Evolutionary conservation across 1,139 yeast genomes (phyloP).

Genomic region (Candida smagusa): DNA sequence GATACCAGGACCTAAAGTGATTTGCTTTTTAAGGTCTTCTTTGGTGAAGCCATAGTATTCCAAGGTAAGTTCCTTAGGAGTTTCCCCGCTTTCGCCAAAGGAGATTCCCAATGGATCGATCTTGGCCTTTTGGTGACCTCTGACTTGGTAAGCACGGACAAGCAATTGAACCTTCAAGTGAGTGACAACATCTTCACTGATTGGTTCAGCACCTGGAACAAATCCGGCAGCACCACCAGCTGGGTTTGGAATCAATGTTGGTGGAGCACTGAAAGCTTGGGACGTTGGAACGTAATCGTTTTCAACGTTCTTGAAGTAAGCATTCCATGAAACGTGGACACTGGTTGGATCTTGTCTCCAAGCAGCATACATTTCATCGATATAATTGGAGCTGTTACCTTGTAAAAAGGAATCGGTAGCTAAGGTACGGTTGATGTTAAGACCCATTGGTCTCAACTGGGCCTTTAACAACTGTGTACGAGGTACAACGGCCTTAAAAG

Average conservation of each 20-base stretch:
- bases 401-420: conserved; percentile 72
- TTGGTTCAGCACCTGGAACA: conserved; percentile 47
- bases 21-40: conserved; percentile 76
- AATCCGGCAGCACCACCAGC: conserved; percentile 69
- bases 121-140: conserved; percentile 95
- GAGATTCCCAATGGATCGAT: conserved; percentile 92
- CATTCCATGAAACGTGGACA: conserved; percentile 95
- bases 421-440: conserved; percentile 16
- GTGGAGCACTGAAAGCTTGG: conserved; percentile 85
- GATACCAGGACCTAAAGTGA: conserved; percentile 96
- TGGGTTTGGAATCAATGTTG: conserved; percentile 74
- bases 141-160: conserved; percentile 97
- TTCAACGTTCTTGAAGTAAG: conserved; percentile 89
- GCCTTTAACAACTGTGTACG: conserved; percentile 27
- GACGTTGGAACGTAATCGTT: conserved; percentile 65
- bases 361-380: conserved; percentile 96
- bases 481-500: conserved; percentile 39
- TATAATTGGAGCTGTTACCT: conserved; percentile 83
- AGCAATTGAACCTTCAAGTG: conserved; percentile 94
- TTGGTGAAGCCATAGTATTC: conserved; percentile 91
- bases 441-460: conserved; percentile 8
- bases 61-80: conserved; percentile 84
- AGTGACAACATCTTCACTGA: conserved; percentile 66
- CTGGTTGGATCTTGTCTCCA: conserved; percentile 89
- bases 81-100: conserved; percentile 61